These are phyloP conservation scores for Penicillium soppii DNA, from an alignment of 495 filamentous ascomycete species.

Conservation along the genomic window DNA sequence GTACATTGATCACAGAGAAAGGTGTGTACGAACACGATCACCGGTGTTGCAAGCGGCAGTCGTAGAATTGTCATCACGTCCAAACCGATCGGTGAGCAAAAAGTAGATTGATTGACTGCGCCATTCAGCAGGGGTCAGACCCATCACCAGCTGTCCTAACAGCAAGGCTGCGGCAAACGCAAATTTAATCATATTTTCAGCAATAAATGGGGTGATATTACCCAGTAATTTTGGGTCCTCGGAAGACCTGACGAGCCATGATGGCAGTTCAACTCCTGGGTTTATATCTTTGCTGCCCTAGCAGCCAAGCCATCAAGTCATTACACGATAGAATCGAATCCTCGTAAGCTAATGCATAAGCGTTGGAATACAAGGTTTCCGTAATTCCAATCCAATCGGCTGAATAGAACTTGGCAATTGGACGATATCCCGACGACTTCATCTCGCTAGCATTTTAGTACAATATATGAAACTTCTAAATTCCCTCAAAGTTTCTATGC, in stretches of 20 bases:
- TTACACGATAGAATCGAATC: not conserved
- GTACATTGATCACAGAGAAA: too few relatives aligned
- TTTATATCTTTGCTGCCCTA: not conserved
- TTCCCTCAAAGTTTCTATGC: not conserved
- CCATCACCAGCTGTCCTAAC: slow-evolving; percentile 18
- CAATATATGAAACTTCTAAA: not conserved
- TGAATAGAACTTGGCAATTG: not conserved
- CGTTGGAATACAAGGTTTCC: not conserved
- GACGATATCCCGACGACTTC: not conserved
- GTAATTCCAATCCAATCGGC: not conserved
- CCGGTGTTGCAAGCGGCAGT: slow-evolving; percentile 50
- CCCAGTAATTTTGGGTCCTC: not conserved
- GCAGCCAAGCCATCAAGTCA: not conserved
- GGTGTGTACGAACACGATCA: slow-evolving; percentile 23
- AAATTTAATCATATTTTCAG: not conserved
- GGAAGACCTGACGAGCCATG: too few relatives aligned
- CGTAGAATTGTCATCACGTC: slow-evolving; percentile 64
- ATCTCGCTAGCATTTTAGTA: not conserved
- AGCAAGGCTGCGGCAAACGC: not conserved
- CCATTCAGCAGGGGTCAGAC: slow-evolving; percentile 53
- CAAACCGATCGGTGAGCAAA: slow-evolving; percentile 73
- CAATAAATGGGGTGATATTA: not conserved
- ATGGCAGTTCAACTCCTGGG: not conserved
- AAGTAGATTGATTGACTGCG: slow-evolving; percentile 69
- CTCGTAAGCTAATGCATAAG: not conserved